Evolutionary conservation across 2,329 filamentous ascomycete genomes (phyloP).

Genomic region (Fusarium neocosmosporiellum): DNA sequence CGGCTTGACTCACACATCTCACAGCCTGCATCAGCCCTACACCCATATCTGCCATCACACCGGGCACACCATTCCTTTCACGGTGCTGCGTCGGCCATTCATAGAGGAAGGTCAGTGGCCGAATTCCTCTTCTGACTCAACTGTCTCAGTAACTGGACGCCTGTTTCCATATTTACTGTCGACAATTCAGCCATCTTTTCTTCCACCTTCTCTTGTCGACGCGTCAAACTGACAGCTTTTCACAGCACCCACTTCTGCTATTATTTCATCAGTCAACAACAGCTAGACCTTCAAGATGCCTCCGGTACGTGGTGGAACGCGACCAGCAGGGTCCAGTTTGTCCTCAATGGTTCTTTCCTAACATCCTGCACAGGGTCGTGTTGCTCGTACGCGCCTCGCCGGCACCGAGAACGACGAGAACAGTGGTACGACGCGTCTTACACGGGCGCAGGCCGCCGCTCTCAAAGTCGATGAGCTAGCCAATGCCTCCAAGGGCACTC

Average conservation of each 20-base stretch:
- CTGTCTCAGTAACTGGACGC: constrained; percentile 45
- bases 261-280: constrained; percentile 36
- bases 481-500: constrained; percentile 68
- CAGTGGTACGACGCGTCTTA: constrained; percentile 81
- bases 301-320: constrained; percentile 47
- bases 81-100: constrained; percentile 47
- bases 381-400: constrained; percentile 77
- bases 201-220: constrained; percentile 27
- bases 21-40: constrained; percentile 43
- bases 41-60: constrained; percentile 38
- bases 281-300: constrained; percentile 48
- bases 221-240: constrained; percentile 40
- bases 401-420: constrained; percentile 98
- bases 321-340: constrained; percentile 5
- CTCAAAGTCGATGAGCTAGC: constrained; percentile 72
- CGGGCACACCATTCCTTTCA: constrained; percentile 52
- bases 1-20: constrained; percentile 41
- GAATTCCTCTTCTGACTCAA: constrained; percentile 43
- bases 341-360: constrained; percentile 8
- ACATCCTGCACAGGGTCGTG: constrained; percentile 66
- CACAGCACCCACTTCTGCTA: constrained; percentile 34
- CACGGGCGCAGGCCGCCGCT: constrained; percentile 89
- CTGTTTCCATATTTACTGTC: constrained; percentile 13
- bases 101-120: constrained; percentile 51
- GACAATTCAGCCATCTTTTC: constrained; percentile 21